Percentiles rank a stretch among this genome's conserved stretches.
phyloP scores from a whole-genome alignment of 192 early-diverging fungal species.

The Podila epicladia region DNA sequence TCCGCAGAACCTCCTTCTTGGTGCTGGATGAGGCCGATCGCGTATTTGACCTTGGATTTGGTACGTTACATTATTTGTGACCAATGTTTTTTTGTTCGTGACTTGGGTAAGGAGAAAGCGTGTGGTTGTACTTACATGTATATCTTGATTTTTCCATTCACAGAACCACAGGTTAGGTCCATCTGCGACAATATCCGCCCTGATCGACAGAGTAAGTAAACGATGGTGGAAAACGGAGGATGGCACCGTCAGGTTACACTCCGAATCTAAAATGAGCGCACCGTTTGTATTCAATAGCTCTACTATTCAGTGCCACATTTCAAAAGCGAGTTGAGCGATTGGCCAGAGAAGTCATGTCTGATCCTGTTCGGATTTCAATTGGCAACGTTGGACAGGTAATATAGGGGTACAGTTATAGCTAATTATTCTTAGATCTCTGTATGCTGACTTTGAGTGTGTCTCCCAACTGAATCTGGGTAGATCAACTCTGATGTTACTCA shows the following conservation, averaged over 20 bases:
- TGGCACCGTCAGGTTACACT: not conserved
- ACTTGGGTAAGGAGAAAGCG: not conserved
- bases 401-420: not conserved
- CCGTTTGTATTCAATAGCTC: slow-evolving; percentile 43
- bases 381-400: slow-evolving; percentile 70
- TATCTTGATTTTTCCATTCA: not conserved
- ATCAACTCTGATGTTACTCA: slow-evolving; percentile 85
- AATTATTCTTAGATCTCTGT: not conserved
- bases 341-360: slow-evolving; percentile 74
- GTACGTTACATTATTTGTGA: slow-evolving; percentile 67
- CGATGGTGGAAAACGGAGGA: not conserved
- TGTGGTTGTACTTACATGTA: not conserved
- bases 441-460: not conserved
- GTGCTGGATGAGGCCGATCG: slow-evolving; percentile 98
- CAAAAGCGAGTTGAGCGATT: slow-evolving; percentile 74
- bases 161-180: slow-evolving; percentile 80
- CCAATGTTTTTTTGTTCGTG: not conserved
- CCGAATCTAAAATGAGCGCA: not conserved
- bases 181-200: slow-evolving; percentile 85
- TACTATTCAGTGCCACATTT: slow-evolving; percentile 87
- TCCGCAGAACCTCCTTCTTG: slow-evolving; percentile 82
- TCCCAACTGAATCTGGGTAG: slow-evolving; percentile 5
- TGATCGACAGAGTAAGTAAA: slow-evolving; percentile 75
- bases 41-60: slow-evolving; percentile 96
- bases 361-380: slow-evolving; percentile 79